A percentile compares a stretch with the other conserved stretches of the same genome.
phyloP scores from a whole-genome alignment of 2,329 filamentous ascomycete species.

The Endoconidiophora polonica region DNA sequence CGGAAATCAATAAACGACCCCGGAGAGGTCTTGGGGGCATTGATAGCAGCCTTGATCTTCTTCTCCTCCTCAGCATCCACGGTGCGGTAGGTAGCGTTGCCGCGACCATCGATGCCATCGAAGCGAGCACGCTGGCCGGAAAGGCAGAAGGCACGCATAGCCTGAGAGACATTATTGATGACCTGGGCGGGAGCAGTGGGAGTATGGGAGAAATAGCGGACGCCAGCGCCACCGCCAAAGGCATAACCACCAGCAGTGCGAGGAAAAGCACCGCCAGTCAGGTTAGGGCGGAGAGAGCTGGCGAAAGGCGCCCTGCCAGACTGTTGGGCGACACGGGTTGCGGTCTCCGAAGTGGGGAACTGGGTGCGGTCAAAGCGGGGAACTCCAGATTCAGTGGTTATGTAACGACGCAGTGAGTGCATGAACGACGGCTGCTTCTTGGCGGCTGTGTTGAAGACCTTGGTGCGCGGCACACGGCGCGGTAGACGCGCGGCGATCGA shows the following conservation, averaged over 20 bases:
- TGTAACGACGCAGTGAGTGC: slow-evolving; percentile 11
- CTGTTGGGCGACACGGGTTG: slow-evolving; percentile 10
- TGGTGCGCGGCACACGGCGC: slow-evolving; percentile 21
- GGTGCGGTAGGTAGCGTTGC: slow-evolving; percentile 62
- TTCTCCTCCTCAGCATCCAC: slow-evolving; percentile 56
- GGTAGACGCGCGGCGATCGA: slow-evolving; percentile 32
- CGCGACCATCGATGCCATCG: slow-evolving; percentile 56
- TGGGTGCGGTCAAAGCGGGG: slow-evolving; percentile 11
- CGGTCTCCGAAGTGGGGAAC: slow-evolving; percentile 11
- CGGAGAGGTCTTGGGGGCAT: slow-evolving; percentile 41
- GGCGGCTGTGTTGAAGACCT: slow-evolving; percentile 8
- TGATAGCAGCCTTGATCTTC: slow-evolving; percentile 7
- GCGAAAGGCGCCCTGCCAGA: slow-evolving; percentile 73
- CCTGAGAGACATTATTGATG: slow-evolving; percentile 86
- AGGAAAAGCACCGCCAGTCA: slow-evolving; percentile 73
- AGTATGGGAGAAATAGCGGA: slow-evolving; percentile 78
- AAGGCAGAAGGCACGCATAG: slow-evolving; percentile 81
- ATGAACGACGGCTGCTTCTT: slow-evolving; percentile 8
- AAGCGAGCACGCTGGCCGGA: slow-evolving; percentile 79
- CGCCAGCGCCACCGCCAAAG: slow-evolving; percentile 36
- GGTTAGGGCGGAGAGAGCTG: slow-evolving; percentile 72
- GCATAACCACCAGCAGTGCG: slow-evolving; percentile 82
- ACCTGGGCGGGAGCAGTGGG: slow-evolving; percentile 78
- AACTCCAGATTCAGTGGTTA: slow-evolving; percentile 10
- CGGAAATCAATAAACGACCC: slow-evolving; percentile 82